Evolutionary conservation across 257 asterid species (phyloP), one percentile per base, ranked within the genome.

Genomic region (Nicotiana knightiana): DNA sequence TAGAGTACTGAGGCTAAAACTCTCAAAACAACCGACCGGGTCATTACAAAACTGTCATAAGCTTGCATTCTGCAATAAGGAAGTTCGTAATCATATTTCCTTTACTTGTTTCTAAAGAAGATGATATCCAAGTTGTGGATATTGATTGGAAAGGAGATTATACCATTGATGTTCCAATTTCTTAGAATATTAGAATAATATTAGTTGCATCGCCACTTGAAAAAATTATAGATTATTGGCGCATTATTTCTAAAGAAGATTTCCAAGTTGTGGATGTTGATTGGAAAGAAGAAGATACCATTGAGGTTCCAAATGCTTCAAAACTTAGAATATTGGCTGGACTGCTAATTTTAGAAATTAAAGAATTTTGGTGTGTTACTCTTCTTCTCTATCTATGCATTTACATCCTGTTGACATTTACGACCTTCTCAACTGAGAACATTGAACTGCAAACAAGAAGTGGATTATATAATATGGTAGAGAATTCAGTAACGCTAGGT

Each of bases 181-280:
- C 91, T 83, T 87, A 92, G 54, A 89, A 89, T 85, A 91, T 89
- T 83, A 86, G 97, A 83, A 77, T 94, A 85, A 77, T 94, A 85
- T 82, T 89, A 28, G 66, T 77, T 92, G 98, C 97, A 9, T 83
- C 92, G 90, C 86, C 93, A 43, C 91, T 93, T 73, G 93, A 91
- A 73, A 97, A 92, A 86, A 89, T 92, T 76, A 95, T 93, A 85
- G 95, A 89, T 4, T 91, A 86, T 83, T 95, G 98, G 98, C 93
- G 87, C 26, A 89, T 88, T 65, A 87, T 98, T 0, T 83, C 93
- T 76, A 67, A 33, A 33, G 4, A 5, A 5, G 37, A 33, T 5
- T 33, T 5, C 37, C 5, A 4, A 33, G 1, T 33, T 33, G 37
- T 5, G 4, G 0, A 33, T 0, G 93, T 83, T 79, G 88, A 90